Evolutionary conservation across 2,329 filamentous ascomycete species (phyloP), one percentile per base, ranked within the genome.

Genomic region (Ascochyta viciae-villosae): DNA sequence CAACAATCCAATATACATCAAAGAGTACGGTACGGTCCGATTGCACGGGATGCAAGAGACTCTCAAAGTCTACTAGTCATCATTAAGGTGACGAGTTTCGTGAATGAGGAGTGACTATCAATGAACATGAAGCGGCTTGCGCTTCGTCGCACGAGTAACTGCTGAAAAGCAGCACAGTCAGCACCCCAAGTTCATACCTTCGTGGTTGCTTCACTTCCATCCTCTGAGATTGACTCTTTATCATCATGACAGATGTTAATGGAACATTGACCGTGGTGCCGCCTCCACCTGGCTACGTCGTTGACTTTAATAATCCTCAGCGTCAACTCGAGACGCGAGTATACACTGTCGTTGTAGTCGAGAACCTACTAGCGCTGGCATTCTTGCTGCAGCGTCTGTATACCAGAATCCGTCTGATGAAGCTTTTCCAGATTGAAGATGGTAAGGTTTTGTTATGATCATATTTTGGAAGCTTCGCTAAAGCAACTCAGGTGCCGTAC

Each of bases 311-410:
- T 12, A 63, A 72, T 19, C 71, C 71, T 3, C 51, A 57, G 24
- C 54, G 63, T 5, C 57, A 58, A 41, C 55, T 59, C 16, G 50
- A 65, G n/a, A 40, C 39, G 3, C 41, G 59, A 10, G 42, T 64
- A 3, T 73, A 71, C 43, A 51, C 52, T 7, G 45, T 72, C 1
- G 58, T 61, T 19, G 64, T 54, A 2, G 53, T 70, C 6, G 66
- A 68, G 15, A 64, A 61, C 19, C 35, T 62, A 6, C 29, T 71
- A 2, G 55, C 64, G 0, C 23, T 68, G 1, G 15, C 61, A 0
- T 71, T 73, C 42, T 42, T 72, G 9, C 33, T 56, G 1, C 69
- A 72, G 56, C 62, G 68, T 13, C 46, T 72, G n/a, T 73, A 72
- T 43, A 65, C 64, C 1, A 71, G 69, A 42, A 37, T 65, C 3